These are phyloP conservation scores for Plasmodium knowlesi DNA, from an alignment of 169 alveolate genomes.

Conservation along the genomic window DNA sequence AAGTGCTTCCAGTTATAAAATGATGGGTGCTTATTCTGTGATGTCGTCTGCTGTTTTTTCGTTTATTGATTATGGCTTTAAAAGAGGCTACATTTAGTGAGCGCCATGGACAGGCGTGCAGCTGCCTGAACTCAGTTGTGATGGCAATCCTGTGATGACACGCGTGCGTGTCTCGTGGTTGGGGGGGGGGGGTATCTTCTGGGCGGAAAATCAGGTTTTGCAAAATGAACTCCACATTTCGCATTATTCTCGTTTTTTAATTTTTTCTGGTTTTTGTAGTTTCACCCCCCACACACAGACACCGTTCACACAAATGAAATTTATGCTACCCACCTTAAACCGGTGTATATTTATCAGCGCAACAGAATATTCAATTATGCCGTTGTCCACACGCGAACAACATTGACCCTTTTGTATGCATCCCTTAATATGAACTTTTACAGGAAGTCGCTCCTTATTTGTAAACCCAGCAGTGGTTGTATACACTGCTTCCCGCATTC, in stretches of 20 bases:
- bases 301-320: background rate
- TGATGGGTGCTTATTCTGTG: conserved; percentile 80
- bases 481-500: background rate
- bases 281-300: background rate
- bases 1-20: conserved; percentile 77
- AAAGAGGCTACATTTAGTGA: conserved; percentile 71
- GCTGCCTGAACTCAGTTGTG: background rate
- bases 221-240: background rate
- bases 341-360: background rate
- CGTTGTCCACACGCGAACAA: background rate
- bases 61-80: conserved; percentile 83
- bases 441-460: background rate
- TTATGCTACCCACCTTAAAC: background rate
- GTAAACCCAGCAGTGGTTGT: background rate
- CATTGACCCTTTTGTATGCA: background rate
- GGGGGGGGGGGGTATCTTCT: too few species aligned
- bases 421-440: background rate
- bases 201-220: background rate
- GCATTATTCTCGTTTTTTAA: background rate
- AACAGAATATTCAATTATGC: background rate
- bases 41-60: conserved; percentile 81
- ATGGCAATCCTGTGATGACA: background rate
- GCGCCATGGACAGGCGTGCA: background rate
- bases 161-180: background rate
- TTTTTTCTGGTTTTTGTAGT: background rate